A percentile compares a stretch with the other conserved stretches of the same genome.
These are phyloP conservation scores for Metarhizium rileyi DNA, from an alignment of 2,329 filamentous ascomycete genomes.

Conservation along the genomic window DNA sequence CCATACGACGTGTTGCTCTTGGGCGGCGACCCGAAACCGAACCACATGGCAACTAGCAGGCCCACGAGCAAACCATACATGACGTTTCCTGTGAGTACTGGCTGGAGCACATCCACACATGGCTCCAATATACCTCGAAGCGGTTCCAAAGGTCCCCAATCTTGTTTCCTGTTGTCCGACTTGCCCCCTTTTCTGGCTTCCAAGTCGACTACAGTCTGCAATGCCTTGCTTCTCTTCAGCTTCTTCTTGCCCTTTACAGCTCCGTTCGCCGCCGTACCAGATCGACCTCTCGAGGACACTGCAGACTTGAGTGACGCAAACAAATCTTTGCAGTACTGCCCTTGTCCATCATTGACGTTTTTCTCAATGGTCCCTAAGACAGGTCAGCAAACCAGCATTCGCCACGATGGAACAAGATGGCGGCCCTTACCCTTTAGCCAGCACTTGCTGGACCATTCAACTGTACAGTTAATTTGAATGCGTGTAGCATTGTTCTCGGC, in stretches of 20 bases:
- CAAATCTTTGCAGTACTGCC: slow-evolving; percentile 71
- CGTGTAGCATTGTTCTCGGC: slow-evolving; percentile 77
- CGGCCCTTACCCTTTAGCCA: slow-evolving; percentile 75
- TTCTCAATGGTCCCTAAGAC: slow-evolving; percentile 82
- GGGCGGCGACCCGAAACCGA: slow-evolving; percentile 47
- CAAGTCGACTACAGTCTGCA: slow-evolving; percentile 32
- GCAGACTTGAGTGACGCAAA: slow-evolving; percentile 64
- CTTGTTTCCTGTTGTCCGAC: slow-evolving; percentile 33
- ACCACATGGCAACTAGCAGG: slow-evolving; percentile 65
- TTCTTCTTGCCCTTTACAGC: slow-evolving; percentile 52
- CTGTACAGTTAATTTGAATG: slow-evolving; percentile 76
- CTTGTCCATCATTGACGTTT: slow-evolving; percentile 83
- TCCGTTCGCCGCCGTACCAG: slow-evolving; percentile 34
- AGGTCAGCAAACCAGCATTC: slow-evolving; percentile 18
- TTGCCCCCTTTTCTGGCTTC: slow-evolving; percentile 28
- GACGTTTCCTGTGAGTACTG: slow-evolving; percentile 66
- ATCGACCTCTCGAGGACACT: slow-evolving; percentile 54
- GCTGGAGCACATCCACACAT: slow-evolving; percentile 56
- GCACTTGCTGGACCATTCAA: slow-evolving; percentile 96
- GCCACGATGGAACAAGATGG: neutral
- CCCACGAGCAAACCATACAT: slow-evolving; percentile 66
- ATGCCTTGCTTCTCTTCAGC: slow-evolving; percentile 41
- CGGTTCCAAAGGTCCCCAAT: slow-evolving; percentile 79
- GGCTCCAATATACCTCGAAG: slow-evolving; percentile 61
- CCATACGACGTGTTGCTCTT: slow-evolving; percentile 28